Base-by-base conservation (phyloP, 768 basidiomycete species). In the Leucocoprinus sp. region DNA sequence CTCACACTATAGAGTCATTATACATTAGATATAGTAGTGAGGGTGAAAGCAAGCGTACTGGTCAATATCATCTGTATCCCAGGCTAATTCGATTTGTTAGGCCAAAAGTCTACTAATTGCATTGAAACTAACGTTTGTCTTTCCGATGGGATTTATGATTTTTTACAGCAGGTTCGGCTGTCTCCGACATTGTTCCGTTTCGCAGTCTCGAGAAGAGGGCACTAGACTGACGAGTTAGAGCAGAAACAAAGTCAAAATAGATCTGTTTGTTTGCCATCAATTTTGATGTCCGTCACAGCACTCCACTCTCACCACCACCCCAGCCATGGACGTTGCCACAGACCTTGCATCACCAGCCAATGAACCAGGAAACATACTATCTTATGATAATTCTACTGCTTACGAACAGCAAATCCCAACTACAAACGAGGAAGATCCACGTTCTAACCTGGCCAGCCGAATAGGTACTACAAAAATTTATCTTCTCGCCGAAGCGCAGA, bases 61-160 rank as follows among this genome's bases (percentile, higher is more conserved):
- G 73, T 97, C 89, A 64, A 97, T 92, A 56, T 96, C 95, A 62
- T 97, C 93, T 35, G 93, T 97, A 60, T 98, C 95, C 95, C 95
- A 98, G 58, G 93, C 95, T 97, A 53, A 45, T 54, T 60, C 40
- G 48, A 28, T 51, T 42, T 19, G 12, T 24, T 2, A 57, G 48
- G 21, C 2, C 28, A 36, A 31, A 39, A 31, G 9, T 31, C n/a
- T 31, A 14, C n/a, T 31, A 12, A 11, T 8, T 31, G 4, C n/a
- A n/a, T 11, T 31, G 8, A 41, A 9, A 55, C 90, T 59, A 58
- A 95, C 93, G 93, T 67, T 98, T 98, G 6, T 96, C 93, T 60
- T 96, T 96, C 51, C 93, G 75, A 61, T 90, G 84, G 36, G 78
- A 70, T 68, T 91, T 93, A 68, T 92, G 93, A 64, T 93, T 92